These are phyloP conservation scores for Lasiosphaeria ovina DNA, from an alignment of 495 filamentous ascomycete species.

Conservation along the genomic window DNA sequence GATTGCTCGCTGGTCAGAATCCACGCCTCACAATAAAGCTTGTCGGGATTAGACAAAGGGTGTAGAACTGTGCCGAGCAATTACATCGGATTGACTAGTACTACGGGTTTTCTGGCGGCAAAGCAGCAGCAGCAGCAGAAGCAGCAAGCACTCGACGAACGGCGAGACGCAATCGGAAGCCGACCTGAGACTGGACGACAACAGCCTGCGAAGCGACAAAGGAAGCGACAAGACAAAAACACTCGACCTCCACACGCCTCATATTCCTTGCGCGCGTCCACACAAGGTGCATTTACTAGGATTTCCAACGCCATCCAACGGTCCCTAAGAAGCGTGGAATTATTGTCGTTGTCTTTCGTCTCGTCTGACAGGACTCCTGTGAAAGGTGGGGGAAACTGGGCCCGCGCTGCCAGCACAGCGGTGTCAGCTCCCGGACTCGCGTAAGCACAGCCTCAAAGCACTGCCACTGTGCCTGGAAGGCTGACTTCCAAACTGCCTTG, in stretches of 20 bases:
- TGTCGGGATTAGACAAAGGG: too few relatives aligned
- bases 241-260: constrained; percentile 1
- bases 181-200: neutral
- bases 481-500: constrained; percentile 39
- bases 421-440: constrained; percentile 26
- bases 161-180: neutral
- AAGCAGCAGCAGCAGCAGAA: too few relatives aligned
- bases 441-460: constrained; percentile 40
- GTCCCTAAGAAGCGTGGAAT: neutral
- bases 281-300: neutral
- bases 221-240: constrained; percentile 5
- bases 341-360: neutral
- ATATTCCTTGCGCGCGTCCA: neutral
- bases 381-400: constrained; percentile 9
- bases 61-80: too few relatives aligned
- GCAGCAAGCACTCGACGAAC: neutral
- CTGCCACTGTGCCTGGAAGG: constrained; percentile 35
- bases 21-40: too few relatives aligned
- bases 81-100: too few relatives aligned
- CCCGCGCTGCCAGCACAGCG: constrained; percentile 24
- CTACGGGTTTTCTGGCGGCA: too few relatives aligned
- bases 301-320: neutral
- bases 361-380: constrained; percentile 6
- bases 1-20: neutral
- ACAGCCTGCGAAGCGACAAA: neutral